Base-by-base conservation (phyloP, 2,329 filamentous ascomycete genomes). In the Ceratocystis colombiana region DNA sequence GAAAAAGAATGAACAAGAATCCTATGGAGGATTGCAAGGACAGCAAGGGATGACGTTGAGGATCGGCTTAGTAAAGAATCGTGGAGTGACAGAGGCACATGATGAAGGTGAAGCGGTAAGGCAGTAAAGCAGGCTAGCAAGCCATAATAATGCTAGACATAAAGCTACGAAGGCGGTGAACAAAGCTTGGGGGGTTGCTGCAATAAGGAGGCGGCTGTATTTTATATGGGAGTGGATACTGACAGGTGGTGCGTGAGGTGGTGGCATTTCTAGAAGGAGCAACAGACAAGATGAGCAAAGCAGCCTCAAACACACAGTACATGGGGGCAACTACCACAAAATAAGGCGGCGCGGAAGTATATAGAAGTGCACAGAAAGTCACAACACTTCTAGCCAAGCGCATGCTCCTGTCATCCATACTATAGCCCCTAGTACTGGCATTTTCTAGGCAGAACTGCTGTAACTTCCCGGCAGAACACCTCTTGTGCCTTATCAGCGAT, bases 201-300 rank as follows among this genome's bases (percentile, higher is more conserved):
- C 22, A 55, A 25, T 28, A 28, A 57, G 53, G 30, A 57, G 53
- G 53, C 15, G 28, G 55, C 28, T 33, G 55, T n/a, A 59, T 59
- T 59, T 59, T n/a, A n/a, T n/a, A 8, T n/a, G 28, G 5, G 3
- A 30, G 55, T 59, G 55, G 28, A 37, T 37, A 59, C 17, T 37
- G 55, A 37, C 30, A 30, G 55, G 33, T 59, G 25, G 25, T 59
- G 25, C 12, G 33, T 59, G n/a, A 50, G n/a, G 22, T 41, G 48
- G 48, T 53, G 7, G 7, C 48, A 53, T 28, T 53, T 53, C 33
- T 20, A n/a, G 55, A 37, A 30, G 55, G 28, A 59, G 55, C 55
- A 59, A 59, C 55, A 33, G 28, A n/a, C 48, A n/a, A 25, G 48
- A 53, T 53, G 48, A 53, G 48, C 48, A 53, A 53, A 25, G 48